Base-by-base conservation (phyloP, 371 early-diverging fungal genomes). In the Mortierella sp. region DNA sequence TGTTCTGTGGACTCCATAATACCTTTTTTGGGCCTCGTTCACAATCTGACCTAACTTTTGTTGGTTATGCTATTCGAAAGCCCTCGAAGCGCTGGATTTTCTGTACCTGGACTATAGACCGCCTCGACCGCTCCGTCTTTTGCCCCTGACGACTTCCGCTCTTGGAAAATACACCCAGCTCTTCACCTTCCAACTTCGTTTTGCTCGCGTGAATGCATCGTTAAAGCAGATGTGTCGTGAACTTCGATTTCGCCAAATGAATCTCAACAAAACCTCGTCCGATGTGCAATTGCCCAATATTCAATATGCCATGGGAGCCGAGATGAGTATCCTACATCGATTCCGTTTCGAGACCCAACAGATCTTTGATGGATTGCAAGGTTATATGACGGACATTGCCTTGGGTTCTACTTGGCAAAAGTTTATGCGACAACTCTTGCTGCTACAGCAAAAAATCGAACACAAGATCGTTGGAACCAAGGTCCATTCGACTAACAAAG, bases 71-170 rank as follows among this genome's bases (percentile, higher is more conserved):
- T 56, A 21, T 19, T 26, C 21, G 6, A 23, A 48, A 76, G 76
- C 73, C 19, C 47, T 86, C 18, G 83, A 83, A n/a, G 86, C 87
- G 14, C 70, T 87, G 1, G 86, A 85, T 57, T 88, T 88, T 65
- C 66, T 88, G 58, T 81, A 83, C n/a, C 26, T 86, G 48, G 65
- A 74, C 5, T 88, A 87, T 70, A 72, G 74, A 51, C 81, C 84
- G 2, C 81, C 77, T 11, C 80, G 84, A 23, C 87, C 89, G 14
- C 59, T 88, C 12, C 80, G 77, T 43, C 63, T 86, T 11, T 58
- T 88, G 37, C 84, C 87, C 43, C 71, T 76, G 18, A 86, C 84
- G 0, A 66, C 81, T 0, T 56, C 60, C 1, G 79, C 80, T 12
- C 57, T 85, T 16, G 76, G 77, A 45, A 86, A 86, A 66, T 87